Evolutionary conservation across 495 filamentous ascomycete species (phyloP).

Genomic region (Aspergillus cavernicola): DNA sequence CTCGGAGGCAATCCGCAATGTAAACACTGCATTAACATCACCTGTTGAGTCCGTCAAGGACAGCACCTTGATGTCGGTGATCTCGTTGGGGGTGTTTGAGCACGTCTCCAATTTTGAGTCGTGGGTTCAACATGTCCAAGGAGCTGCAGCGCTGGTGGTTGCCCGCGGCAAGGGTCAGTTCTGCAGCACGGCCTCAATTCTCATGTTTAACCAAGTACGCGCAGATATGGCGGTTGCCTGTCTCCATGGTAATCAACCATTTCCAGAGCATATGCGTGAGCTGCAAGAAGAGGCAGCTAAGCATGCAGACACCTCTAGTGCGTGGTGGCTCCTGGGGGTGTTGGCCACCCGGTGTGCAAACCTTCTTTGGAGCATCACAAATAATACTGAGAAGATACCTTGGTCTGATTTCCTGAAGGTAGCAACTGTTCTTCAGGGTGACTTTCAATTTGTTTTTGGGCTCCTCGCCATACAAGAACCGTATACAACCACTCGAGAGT

Average conservation of each 20-base stretch:
- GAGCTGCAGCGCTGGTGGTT: slow-evolving; percentile 47
- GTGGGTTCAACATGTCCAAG: slow-evolving; percentile 53
- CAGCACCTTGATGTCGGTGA: slow-evolving; percentile 55
- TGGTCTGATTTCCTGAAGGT: slow-evolving; percentile 20
- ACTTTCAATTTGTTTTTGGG: slow-evolving; percentile 14
- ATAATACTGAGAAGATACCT: slow-evolving; percentile 1
- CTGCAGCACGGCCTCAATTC: slow-evolving; percentile 35
- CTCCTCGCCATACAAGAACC: slow-evolving; percentile 24
- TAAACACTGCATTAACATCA: slow-evolving; percentile 46
- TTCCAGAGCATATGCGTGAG: slow-evolving; percentile 22
- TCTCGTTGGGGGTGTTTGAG: slow-evolving; percentile 58
- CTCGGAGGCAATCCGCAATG: slow-evolving; percentile 33
- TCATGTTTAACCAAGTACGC: slow-evolving; percentile 54
- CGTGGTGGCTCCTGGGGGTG: slow-evolving; percentile 22
- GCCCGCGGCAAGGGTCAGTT: slow-evolving; percentile 51
- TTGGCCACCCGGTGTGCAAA: slow-evolving; percentile 19
- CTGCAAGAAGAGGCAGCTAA: slow-evolving; percentile 27
- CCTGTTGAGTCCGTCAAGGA: slow-evolving; percentile 53
- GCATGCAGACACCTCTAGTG: slow-evolving; percentile 14
- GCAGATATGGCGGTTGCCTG: slow-evolving; percentile 26
- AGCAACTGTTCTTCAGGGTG: slow-evolving; percentile 14
- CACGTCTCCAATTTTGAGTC: slow-evolving; percentile 41
- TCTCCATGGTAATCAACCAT: slow-evolving; percentile 16
- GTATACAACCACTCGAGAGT: slow-evolving; percentile 16
- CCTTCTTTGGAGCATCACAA: slow-evolving; percentile 12